Base-by-base conservation (phyloP, 768 basidiomycete species). In the Lactarius hengduanensis region DNA sequence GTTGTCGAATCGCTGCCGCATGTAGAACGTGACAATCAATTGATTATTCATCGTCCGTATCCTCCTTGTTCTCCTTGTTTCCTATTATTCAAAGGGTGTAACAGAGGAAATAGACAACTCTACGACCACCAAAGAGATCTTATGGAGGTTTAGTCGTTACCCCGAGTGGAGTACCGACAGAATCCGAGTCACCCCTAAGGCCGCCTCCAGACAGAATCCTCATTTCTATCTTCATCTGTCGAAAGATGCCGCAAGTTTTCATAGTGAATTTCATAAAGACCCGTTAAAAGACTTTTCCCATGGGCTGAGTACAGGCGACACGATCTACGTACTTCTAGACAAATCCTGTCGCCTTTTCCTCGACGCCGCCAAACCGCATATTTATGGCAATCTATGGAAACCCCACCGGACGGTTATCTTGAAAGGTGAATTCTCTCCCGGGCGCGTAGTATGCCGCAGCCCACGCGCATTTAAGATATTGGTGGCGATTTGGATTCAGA, bases 301-400 rank as follows among this genome's bases (percentile, higher is more conserved):
- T n/a, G 7, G 38, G 18, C n/a, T 58, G n/a, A 4, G 10, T n/a
- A 18, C 2, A 26, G 4, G 18, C 8, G 18, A 10, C 2, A 62
- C 53, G 15, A 36, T 62, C 38, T 62, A 53, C 34, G 15, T 62
- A 40, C 50, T 62, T n/a, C 0, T 30, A 18, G 53, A 62, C 53
- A 53, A 55, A 40, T 36, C 36, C 36, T 54, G 34, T 26, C 50
- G 36, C 15, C 26, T 62, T 11, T 55, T 38, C 28, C 50, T 62
- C 32, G 36, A 62, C 7, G 50, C 4, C 4, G 16, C 50, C 36
- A 9, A 26, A 26, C 53, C 22, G 26, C 50, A 53, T 5, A 11
- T 28, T 26, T 62, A 41, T 26, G 64, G 64, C 8, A 65, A 65
- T 22, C 1, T 65, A 34, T 65, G 64, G 64, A 54, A 55, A 36